Evolutionary conservation across 208 protist genomes (phyloP).

Genomic region (Leishmania lainsoni): DNA sequence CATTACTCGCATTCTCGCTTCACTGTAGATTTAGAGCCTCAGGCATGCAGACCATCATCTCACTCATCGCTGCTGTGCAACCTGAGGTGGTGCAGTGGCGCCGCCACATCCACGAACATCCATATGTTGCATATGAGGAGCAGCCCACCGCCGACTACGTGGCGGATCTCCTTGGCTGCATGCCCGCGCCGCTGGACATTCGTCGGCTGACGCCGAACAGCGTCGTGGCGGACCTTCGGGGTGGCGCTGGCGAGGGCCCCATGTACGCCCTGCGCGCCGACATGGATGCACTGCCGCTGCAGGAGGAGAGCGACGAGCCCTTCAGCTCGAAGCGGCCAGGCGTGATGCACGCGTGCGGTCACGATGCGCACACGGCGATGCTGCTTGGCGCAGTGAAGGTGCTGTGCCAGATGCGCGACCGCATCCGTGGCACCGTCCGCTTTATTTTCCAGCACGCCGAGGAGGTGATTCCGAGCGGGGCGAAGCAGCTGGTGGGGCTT

Average conservation of each 20-base stretch:
- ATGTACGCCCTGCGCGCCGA: conserved; percentile 70
- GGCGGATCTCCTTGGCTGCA: conserved; percentile 43
- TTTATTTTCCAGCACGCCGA: conserved; percentile 88
- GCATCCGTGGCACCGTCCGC: conserved; percentile 66
- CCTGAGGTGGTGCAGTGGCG: conserved; percentile 58
- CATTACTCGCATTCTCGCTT: no score
- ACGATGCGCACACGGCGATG: conserved; percentile 75
- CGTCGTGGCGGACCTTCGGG: conserved; percentile 59
- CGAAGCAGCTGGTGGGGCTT: conserved; percentile 51
- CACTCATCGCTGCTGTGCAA: no score
- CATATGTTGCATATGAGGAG: conserved; percentile 68
- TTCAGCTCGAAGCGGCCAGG: conserved; percentile 61
- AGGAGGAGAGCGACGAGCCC: conserved; percentile 56
- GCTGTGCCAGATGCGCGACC: conserved; percentile 45
- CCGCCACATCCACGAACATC: conserved; percentile 74
- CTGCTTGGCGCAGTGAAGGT: conserved; percentile 70
- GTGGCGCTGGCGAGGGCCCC: conserved; percentile 51
- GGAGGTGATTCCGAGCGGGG: conserved; percentile 67
- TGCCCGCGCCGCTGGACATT: conserved; percentile 50
- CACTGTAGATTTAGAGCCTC: no score
- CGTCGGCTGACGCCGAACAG: conserved; percentile 50
- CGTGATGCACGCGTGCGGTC: conserved; percentile 79
- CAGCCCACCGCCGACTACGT: conserved; percentile 75
- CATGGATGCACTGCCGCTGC: conserved; percentile 72
- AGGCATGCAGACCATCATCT: no score